These are phyloP conservation scores for Musa itinerans DNA, from an alignment of 176 grass and related monocot species.

Conservation along the genomic window DNA sequence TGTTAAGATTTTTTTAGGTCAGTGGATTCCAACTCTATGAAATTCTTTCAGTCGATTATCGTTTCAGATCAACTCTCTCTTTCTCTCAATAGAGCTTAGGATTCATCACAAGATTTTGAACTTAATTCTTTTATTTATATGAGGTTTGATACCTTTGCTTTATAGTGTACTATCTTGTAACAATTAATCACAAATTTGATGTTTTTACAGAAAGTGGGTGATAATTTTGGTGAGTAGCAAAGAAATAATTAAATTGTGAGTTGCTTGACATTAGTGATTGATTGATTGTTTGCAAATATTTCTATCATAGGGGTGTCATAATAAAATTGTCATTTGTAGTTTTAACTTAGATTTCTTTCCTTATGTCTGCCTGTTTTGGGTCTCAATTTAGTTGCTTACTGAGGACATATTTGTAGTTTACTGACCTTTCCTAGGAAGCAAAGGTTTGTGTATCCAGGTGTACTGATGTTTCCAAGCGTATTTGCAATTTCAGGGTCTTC, in stretches of 20 bases:
- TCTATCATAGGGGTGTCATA: too few relatives aligned
- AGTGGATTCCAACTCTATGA: background rate
- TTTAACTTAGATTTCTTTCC: background rate
- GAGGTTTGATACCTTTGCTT: too few relatives aligned
- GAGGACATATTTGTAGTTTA: background rate
- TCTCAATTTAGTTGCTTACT: background rate
- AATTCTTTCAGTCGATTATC: background rate
- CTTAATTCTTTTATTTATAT: too few relatives aligned
- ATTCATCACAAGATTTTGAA: background rate
- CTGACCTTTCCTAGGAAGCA: background rate
- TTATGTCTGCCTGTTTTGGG: background rate
- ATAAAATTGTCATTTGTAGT: too few relatives aligned
- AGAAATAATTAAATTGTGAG: too few relatives aligned
- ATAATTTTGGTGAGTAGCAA: too few relatives aligned
- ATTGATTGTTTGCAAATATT: too few relatives aligned
- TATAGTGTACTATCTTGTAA: too few relatives aligned
- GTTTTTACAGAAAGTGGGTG: background rate
- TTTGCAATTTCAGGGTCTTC: background rate
- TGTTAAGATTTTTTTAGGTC: background rate
- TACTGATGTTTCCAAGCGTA: background rate
- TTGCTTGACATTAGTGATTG: too few relatives aligned
- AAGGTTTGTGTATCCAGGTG: background rate
- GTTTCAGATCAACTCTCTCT: background rate
- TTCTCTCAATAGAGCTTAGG: background rate
- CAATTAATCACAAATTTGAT: too few relatives aligned